Base-by-base conservation (phyloP, 495 filamentous ascomycete species). In the Zalerion maritima region DNA sequence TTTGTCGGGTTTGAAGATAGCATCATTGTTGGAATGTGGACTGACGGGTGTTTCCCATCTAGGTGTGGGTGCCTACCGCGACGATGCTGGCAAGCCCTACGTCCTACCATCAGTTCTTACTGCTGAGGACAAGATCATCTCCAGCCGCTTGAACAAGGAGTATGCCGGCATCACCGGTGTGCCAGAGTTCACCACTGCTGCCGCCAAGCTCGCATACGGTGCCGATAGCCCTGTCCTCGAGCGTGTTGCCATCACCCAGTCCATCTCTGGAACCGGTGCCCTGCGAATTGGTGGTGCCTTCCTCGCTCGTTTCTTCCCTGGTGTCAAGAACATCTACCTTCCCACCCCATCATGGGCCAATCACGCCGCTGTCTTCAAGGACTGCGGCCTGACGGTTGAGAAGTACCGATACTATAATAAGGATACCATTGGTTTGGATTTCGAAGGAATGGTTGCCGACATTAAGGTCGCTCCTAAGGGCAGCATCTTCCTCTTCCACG, bases 361-460 rank as follows among this genome's bases (percentile, higher is more conserved):
- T 69, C 89, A 97, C 64, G 78, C 70, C 44, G 85, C 87, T 38
- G 81, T 97, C 49, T 94, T 97, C 74, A 78, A 72, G 55, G 89
- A 96, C 59, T 81, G 81, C 12, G 78, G 81, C 20, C 67, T 97
- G 31, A 70, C 82, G 59, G 83, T 94, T 27, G 75, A 81, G 57
- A 81, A 81, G 62, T 97, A 97, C 68, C 67, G 81, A 42, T 97
- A 97, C 73, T 97, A 97, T 67, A 81, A 94, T 69, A 92, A 94
- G 67, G 76, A 93, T 49, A 94, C 86, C 46, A 94, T 94, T 50
- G 87, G 89, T 20, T 74, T 97, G 28, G 89, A 96, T 65, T 94
- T 94, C 48, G 83, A 93, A 40, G 89, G 89, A 43, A 69, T 97
- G 69, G 44, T 96, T 23, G 75, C 63, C 41, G 89, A 97, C 55